Base-by-base conservation (phyloP, 768 basidiomycete species). In the Boletales sp. region DNA sequence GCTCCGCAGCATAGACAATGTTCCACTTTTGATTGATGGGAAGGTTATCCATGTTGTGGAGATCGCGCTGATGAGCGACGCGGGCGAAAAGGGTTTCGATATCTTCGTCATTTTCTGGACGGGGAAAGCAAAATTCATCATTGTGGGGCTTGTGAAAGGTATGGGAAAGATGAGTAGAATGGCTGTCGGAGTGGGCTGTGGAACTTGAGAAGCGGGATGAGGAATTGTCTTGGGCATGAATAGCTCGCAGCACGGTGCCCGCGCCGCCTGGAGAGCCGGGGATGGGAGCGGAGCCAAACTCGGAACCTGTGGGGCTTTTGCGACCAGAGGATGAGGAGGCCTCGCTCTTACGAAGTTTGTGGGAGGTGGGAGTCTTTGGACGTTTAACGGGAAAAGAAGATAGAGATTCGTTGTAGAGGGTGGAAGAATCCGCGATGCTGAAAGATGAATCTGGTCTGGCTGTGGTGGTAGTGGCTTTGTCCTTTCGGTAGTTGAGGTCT, bases 11-110 rank as follows among this genome's bases (percentile, higher is more conserved):
- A 63, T 86, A 80, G 7, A 99, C 87, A 63, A 98, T 81, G 56
- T 77, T 75, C 94, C 95, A 99, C 71, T 97, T 97, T 67, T 91
- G 90, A 30, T 91, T 87, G 19, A 89, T 77, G 14, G 80, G 59
- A 49, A 90, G 71, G 51, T 77, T 69, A 9, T 81, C 79, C 25
- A 86, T 69, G 21, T 82, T 80, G 11, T 70, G 77, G 21, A 90
- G 66, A 57, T 81, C 87, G 38, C 91, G 81, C 25, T 80, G 83
- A 37, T 80, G 78, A 59, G 82, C 80, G 48, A 96, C 80, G 48
- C 83, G 80, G 55, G 89, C 80, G 65, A 96, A 97, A 43, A 94
- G 71, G 5, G 68, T 73, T 64, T 94, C 86, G 21, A 98, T 85
- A 48, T 92, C 86, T 40, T 81, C 79, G 51, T 90, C 84, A 21